Conservation (phyloP, 331 rosid species). For the Spiraea crenata region DNA sequence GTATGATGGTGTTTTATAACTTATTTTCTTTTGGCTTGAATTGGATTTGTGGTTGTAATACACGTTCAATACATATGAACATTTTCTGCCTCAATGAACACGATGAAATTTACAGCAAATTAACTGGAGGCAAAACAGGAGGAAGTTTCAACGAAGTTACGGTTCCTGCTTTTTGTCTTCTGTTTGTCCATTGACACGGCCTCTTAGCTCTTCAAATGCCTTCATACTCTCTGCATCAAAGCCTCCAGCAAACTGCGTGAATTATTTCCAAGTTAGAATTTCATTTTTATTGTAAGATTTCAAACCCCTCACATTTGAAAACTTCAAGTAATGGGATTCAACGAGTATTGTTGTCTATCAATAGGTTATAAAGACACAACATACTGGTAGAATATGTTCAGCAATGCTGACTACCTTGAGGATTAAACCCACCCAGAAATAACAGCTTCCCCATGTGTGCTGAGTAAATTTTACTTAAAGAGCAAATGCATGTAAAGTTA, state of each 20-base stretch:
- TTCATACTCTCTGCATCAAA: slow-evolving; percentile 94
- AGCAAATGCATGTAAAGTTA: no score
- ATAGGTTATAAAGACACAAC: neutral
- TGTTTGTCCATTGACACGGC: slow-evolving; percentile 45
- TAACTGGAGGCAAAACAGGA: neutral
- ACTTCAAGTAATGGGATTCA: neutral
- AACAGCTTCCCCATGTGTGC: no score
- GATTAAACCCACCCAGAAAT: no score
- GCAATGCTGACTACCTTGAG: neutral
- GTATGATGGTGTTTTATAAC: neutral
- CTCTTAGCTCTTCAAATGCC: slow-evolving; percentile 86
- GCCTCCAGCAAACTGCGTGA: slow-evolving; percentile 86
- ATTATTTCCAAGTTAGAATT: slow-evolving; percentile 26
- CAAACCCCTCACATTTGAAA: neutral
- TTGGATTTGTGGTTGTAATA: slow-evolving; percentile 29
- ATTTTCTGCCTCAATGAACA: slow-evolving; percentile 29
- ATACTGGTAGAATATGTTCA: neutral
- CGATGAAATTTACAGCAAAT: slow-evolving; percentile 40
- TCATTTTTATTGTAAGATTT: neutral
- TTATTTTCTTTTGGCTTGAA: slow-evolving; percentile 15
- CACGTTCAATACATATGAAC: slow-evolving; percentile 23
- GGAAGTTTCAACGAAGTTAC: slow-evolving; percentile 21
- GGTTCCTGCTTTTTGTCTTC: slow-evolving; percentile 50
- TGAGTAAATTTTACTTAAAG: no score
- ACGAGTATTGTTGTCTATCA: neutral